A percentile compares a stretch with the other conserved stretches of the same genome.
phyloP scores from a whole-genome alignment of 1,139 yeast genomes.

The Diutina scorzettiae region DNA sequence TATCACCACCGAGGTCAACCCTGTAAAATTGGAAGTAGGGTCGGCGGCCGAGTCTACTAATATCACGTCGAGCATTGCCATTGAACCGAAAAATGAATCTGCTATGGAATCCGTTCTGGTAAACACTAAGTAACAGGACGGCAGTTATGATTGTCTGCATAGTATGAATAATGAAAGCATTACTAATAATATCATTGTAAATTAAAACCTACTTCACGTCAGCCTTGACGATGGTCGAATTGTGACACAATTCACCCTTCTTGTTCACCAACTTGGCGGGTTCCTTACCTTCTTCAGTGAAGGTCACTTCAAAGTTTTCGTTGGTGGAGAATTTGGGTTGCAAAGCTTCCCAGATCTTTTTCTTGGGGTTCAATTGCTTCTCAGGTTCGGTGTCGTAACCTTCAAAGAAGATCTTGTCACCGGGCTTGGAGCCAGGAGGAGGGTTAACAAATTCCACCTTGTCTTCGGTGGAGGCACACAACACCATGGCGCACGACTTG shows the following conservation, averaged over 20 bases:
- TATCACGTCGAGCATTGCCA: too few species aligned
- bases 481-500: slow-evolving; percentile 91
- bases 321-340: slow-evolving; percentile 86
- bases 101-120: too few species aligned
- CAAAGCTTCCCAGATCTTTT: slow-evolving; percentile 92
- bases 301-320: slow-evolving; percentile 65
- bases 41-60: too few species aligned
- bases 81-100: too few species aligned
- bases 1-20: too few species aligned
- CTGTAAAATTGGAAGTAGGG: too few species aligned
- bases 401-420: slow-evolving; percentile 93
- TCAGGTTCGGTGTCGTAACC: slow-evolving; percentile 83
- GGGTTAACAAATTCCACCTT: slow-evolving; percentile 88
- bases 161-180: too few species aligned
- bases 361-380: slow-evolving; percentile 91
- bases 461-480: slow-evolving; percentile 71
- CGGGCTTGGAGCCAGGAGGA: slow-evolving; percentile 89
- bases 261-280: slow-evolving; percentile 68
- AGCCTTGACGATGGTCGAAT: slow-evolving; percentile 55
- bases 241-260: slow-evolving; percentile 63
- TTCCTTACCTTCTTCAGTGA: slow-evolving; percentile 70
- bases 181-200: too few species aligned
- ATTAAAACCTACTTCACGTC: slow-evolving; percentile 59
- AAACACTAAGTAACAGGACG: too few species aligned
- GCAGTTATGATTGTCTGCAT: too few species aligned